Evolutionary conservation across 371 early-diverging fungal species (phyloP), one percentile per base, ranked within the genome.

Genomic region (Nematocida sp.): DNA sequence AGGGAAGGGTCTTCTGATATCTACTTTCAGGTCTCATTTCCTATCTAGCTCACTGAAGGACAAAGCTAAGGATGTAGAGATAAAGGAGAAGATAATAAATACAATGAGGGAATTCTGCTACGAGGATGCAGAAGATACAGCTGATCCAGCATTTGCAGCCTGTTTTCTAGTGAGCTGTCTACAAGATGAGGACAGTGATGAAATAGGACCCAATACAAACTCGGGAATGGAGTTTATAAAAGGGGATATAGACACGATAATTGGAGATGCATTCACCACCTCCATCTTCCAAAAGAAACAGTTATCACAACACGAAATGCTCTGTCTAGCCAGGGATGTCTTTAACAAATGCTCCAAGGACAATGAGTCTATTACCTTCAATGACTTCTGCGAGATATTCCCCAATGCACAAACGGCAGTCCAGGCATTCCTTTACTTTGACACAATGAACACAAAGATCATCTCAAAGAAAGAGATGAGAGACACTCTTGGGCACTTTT

Each of bases 371-470:
- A 53, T 84, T 21, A 70, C 53, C 13, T 78, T 78, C 64, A 76
- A 78, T 17, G 76, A 80, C 38, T 82, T 84, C 61, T 77, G 55
- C 41, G 61, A 40, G 19, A 81, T 82, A 15, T 84, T 84, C 61
- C 63, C 78, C n/a, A 78, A 35, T 40, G n/a, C 78, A 47, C 77
- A 82, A 46, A 46, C 53, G n/a, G 79, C 81, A 7, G 35, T 77
- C 34, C 76, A 79, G 65, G 81, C 82, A 41, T 80, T 80, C 53
- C 17, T 76, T 2, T 82, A 78, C 55, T 82, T 84, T 76, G 82
- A 81, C 58, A 53, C 55, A 7, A 61, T 57, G 23, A 46, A 76
- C 15, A 62, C 60, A 31, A 78, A 75, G 53, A 41, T 2, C 19
- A 60, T 84, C 15, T 46, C 78, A 11, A 81, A 78, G 53, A 82